Percentiles rank a stretch among this genome's conserved stretches.
These are phyloP conservation scores for Exophiala viscosa DNA, from an alignment of 2,329 filamentous ascomycete genomes.

Conservation along the genomic window DNA sequence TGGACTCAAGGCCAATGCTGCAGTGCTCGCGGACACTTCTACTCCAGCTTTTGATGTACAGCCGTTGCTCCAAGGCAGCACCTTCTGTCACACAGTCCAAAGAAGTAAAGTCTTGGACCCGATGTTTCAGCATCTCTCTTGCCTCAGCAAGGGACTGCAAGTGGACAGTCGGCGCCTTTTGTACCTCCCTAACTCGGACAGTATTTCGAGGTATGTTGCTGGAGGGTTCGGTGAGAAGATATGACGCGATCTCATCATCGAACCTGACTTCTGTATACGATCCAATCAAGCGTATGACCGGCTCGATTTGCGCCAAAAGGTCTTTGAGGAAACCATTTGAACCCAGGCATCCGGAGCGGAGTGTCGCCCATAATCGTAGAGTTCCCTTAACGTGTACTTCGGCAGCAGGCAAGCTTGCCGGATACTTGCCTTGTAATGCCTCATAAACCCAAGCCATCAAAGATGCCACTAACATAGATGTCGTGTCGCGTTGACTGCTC, in stretches of 20 bases:
- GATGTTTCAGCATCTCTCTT: too few relatives aligned
- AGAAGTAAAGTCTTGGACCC: too few relatives aligned
- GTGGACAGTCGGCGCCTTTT: too few relatives aligned
- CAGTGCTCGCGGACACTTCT: slow-evolving; percentile 2
- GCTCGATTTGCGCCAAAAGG: too few relatives aligned
- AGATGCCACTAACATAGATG: slow-evolving; percentile 1
- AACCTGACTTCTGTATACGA: too few relatives aligned
- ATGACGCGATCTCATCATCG: too few relatives aligned
- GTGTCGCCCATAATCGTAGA: not conserved
- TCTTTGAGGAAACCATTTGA: not conserved
- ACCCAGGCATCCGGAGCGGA: not conserved
- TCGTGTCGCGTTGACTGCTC: not conserved
- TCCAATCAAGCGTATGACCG: too few relatives aligned
- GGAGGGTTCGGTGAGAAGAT: too few relatives aligned
- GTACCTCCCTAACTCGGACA: too few relatives aligned
- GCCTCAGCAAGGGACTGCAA: too few relatives aligned
- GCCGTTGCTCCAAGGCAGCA: not conserved
- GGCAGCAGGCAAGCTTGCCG: not conserved
- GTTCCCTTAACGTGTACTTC: not conserved
- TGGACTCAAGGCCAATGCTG: slow-evolving; percentile 2
- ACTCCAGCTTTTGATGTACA: slow-evolving; percentile 6
- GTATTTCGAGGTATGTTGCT: too few relatives aligned
- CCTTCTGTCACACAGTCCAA: too few relatives aligned
- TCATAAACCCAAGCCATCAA: slow-evolving; percentile 11
- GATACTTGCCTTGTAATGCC: slow-evolving; percentile 4